Base-by-base conservation (phyloP, 1,284 basidiomycete genomes). In the Xerocomus nothofagi region DNA sequence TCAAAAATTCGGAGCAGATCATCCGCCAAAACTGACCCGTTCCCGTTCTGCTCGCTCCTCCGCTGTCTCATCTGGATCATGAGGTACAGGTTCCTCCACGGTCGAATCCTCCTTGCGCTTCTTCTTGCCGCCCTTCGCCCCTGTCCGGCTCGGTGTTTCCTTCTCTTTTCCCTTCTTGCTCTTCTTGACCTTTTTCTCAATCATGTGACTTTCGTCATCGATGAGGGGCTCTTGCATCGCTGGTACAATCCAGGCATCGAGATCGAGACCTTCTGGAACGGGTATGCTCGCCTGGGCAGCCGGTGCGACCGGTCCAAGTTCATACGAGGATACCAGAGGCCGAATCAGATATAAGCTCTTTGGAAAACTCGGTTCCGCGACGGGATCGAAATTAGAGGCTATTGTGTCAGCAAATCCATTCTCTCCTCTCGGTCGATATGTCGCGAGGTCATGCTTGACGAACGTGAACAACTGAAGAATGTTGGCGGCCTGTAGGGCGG, bases 271-370 rank as follows among this genome's bases (percentile, higher is more conserved):
- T 2, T 90, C 84, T 0, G 96, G 97, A 3, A 91, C 58, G 1
- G 82, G 79, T 0, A 99, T 88, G 49, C 84, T 85, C 6, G 76
- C 79, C 69, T 98, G 95, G 4, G 94, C 95, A 46, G 78, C 75
- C 6, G 75, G 66, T 1, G 88, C 93, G 15, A 98, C 88, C 0
- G 93, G 88, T 55, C 92, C 93, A 24, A 99, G 81, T 53, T 93
- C 86, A 63, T 96, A 88, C 6, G 80, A 67, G 21, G 80, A 79
- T 62, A 91, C 93, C 4, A 99, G 73, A 0, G 93, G 92, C 38
- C 82, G 77, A 42, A 99, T 85, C 46, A 99, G 81, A 66, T 86
- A 90, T 20, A 98, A 73, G 56, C 91, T 94, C 70, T 94, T 93
- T 0, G 96, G 96, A 61, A 86, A 91, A 40, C 68, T 68, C 0